A percentile compares a stretch with the other conserved stretches of the same genome.
Conservation (phyloP, 495 filamentous ascomycete genomes). For the Pseudotulostoma volvatum region DNA sequence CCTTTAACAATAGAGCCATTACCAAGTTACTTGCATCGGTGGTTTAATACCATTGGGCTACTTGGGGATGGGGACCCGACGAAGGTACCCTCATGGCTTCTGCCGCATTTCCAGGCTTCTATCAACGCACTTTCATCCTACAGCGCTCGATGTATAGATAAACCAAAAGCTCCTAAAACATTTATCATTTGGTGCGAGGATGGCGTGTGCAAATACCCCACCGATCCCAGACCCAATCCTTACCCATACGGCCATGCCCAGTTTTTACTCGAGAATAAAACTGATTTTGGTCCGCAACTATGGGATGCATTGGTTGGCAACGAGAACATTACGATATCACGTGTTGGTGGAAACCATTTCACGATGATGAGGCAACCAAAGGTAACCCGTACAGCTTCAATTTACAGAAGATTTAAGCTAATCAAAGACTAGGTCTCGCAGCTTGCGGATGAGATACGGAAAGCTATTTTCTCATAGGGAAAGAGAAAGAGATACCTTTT, state of each 20-base stretch:
- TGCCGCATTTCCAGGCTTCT: slow-evolving; percentile 68
- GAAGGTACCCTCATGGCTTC: slow-evolving; percentile 54
- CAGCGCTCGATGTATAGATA: slow-evolving; percentile 31
- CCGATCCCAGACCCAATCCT: slow-evolving; percentile 53
- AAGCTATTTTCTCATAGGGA: too few species aligned
- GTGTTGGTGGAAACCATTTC: slow-evolving; percentile 3
- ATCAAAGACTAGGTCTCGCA: too few species aligned
- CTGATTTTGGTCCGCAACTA: slow-evolving; percentile 59
- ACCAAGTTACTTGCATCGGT: slow-evolving; percentile 56
- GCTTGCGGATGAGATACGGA: too few species aligned
- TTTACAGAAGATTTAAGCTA: too few species aligned
- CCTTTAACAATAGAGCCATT: slow-evolving; percentile 63
- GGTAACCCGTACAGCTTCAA: too few species aligned
- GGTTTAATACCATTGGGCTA: slow-evolving; percentile 65
- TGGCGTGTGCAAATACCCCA: slow-evolving; percentile 56
- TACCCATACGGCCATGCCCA: slow-evolving; percentile 43
- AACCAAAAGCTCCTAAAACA: slow-evolving; percentile 36
- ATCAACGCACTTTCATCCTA: slow-evolving; percentile 63
- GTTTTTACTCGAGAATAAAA: slow-evolving; percentile 65
- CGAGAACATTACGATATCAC: slow-evolving; percentile 31
- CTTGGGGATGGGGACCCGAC: slow-evolving; percentile 48
- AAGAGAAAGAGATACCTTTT: too few species aligned
- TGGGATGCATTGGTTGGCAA: slow-evolving; percentile 58
- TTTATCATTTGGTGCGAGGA: slow-evolving; percentile 59
- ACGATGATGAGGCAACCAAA: too few species aligned